Conservation (phyloP, 257 asterid genomes). For the Solanum ossicruentum region DNA sequence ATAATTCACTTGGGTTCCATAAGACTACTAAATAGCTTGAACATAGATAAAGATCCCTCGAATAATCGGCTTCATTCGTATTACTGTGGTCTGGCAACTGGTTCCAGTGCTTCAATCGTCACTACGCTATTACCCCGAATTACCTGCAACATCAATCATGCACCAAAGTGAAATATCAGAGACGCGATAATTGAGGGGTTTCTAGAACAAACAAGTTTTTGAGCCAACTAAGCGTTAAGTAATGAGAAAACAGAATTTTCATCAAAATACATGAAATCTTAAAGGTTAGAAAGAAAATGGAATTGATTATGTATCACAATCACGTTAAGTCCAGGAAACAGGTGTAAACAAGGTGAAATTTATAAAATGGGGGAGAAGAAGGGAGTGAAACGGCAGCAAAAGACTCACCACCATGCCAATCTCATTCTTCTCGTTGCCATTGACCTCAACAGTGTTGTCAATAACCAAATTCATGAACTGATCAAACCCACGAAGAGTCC, state of each 20-base stretch:
- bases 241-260: not conserved
- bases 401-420: constrained; percentile 94
- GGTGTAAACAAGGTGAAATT: not conserved
- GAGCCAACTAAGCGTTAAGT: not conserved
- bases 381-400: not conserved
- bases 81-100: constrained; percentile 51
- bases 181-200: not conserved
- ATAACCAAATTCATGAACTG: constrained; percentile 83
- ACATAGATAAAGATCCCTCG: not conserved
- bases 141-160: constrained; percentile 32
- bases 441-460: constrained; percentile 82
- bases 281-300: not conserved
- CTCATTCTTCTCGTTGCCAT: constrained; percentile 76
- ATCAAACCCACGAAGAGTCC: constrained; percentile 90
- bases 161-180: not conserved
- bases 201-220: not conserved
- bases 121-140: constrained; percentile 92
- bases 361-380: not conserved
- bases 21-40: not conserved
- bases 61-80: not conserved
- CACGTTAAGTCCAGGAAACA: not conserved
- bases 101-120: constrained; percentile 91
- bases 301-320: not conserved
- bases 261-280: not conserved
- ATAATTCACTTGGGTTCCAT: not conserved